Evolutionary conservation across 108 stramenopile species (phyloP), one percentile per base, ranked within the genome.

Genomic region (Chaetoceros muelleri): DNA sequence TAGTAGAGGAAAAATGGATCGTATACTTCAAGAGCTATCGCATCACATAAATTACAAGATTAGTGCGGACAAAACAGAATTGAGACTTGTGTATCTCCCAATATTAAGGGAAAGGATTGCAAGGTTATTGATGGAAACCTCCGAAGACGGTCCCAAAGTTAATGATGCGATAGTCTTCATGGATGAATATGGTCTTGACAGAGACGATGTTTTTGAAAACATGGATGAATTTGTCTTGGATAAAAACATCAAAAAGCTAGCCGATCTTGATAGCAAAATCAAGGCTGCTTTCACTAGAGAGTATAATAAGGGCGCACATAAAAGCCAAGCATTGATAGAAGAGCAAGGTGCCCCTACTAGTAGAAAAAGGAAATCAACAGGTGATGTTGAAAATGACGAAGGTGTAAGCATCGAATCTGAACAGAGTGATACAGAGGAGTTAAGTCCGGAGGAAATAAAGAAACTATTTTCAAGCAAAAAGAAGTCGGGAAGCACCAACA

Each of bases 131-230:
- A 70, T 73, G 26, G 45, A 48, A 1, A 56, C 28, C 7, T 73
- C 70, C 24, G 64, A 67, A 46, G 53, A 61, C 2, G 75, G 64
- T 0, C 66, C 75, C 10, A 74, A 75, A 28, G 66, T 73, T 20
- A 66, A 40, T 2, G 83, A 74, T 46, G 78, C 79, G 28, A 94
- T 97, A 50, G 71, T 47, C 1, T 62, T 94, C 8, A 86, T 99
- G 84, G 94, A 96, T 56, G 75, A 75, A 52, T 97, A 97, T 69
- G 98, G 98, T 2, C 61, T 99, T 31, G 85, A 79, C 57, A 74
- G 92, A 30, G 95, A 97, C 48, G 96, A 97, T 70, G 62, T 97
- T 19, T 79, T 95, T 48, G 98, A 97, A 61, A 88, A 88, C 44
- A 48, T 98, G 51, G 80, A 86, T 55, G 90, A 91, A 55, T 78